Evolutionary conservation across 2,329 filamentous ascomycete species (phyloP), one percentile per base, ranked within the genome.

Genomic region (Fusarium temperatum): DNA sequence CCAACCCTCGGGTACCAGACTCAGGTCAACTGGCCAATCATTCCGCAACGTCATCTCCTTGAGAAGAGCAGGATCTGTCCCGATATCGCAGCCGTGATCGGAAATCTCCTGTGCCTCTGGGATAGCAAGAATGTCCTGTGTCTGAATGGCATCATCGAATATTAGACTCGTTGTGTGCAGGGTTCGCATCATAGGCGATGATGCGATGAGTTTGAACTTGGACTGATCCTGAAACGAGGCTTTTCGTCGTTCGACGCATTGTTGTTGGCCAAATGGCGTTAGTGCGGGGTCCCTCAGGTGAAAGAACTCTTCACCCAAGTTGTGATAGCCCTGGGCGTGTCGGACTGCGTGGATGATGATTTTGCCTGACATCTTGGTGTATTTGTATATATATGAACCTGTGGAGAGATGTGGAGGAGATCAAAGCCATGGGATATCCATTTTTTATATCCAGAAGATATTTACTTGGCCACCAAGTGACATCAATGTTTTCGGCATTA

Each of bases 291-390:
- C 72, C 28, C 28, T 35, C 12, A 75, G 42, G 26, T 70, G 36
- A 5, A 75, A 75, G 54, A 74, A 74, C 36, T 75, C 72, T 14
- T 73, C 69, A 4, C 72, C 72, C 8, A 75, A 61, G 45, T 75
- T 75, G 30, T 75, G 72, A 45, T 53, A 75, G 20, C 72, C 72
- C 12, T 75, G 68, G 13, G 65, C 72, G 41, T 75, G 72, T 17
- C 72, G 54, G 9, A 75, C 57, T n/a, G 58, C 62, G 41, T 75
- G 72, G 13, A 75, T 70, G 17, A 59, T 59, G 32, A 72, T 51
- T 66, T 48, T 72, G 18, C 41, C 54, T 8, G 69, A 17, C 72
- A 74, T 74, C 2, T 47, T 58, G 38, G 17, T 3, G 13, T 20
- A 20, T 45, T 30, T 7, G 22, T 28, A 10, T 41, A 11, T 12